A percentile compares a stretch with the other conserved stretches of the same genome.
These are phyloP conservation scores for Phoma sp. DNA, from an alignment of 2,329 filamentous ascomycete species.

Conservation along the genomic window DNA sequence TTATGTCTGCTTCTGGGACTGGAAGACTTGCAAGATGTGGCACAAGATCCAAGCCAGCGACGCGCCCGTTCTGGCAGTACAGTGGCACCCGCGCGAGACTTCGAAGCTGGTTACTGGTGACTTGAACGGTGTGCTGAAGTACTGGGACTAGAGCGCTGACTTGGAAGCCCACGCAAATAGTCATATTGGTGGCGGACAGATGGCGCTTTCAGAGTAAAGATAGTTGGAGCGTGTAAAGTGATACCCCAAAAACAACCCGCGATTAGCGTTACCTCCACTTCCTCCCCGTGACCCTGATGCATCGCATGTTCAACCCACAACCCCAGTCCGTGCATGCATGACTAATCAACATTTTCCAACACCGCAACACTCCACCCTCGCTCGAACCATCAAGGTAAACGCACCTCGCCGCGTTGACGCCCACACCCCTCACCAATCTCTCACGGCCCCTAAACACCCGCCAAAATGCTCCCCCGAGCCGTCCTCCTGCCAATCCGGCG, in stretches of 20 bases:
- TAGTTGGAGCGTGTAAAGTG: background rate
- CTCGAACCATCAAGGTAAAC: conserved; percentile 11
- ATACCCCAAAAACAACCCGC: background rate
- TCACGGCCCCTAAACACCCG: background rate
- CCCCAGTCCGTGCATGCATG: background rate
- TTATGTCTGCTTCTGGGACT: conserved; percentile 96
- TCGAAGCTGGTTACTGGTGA: conserved; percentile 93
- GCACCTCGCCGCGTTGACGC: background rate
- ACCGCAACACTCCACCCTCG: conserved; percentile 1
- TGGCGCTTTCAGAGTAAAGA: background rate
- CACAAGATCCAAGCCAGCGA: conserved; percentile 91
- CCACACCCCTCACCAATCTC: too few species aligned
- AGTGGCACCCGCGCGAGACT: conserved; percentile 98
- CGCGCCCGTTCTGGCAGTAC: conserved; percentile 80
- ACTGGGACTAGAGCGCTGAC: conserved; percentile 74
- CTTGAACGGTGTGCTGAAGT: conserved; percentile 84
- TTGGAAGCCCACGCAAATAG: too few species aligned
- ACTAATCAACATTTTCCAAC: conserved; percentile 15
- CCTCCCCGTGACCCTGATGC: background rate
- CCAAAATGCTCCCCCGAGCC: conserved; percentile 43
- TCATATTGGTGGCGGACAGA: background rate
- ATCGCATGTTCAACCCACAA: background rate
- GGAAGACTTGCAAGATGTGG: conserved; percentile 99
- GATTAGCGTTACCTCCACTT: background rate
- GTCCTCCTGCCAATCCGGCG: conserved; percentile 44